Evolutionary conservation across 345 rosid genomes (phyloP).

Genomic region (Clausena lansium): DNA sequence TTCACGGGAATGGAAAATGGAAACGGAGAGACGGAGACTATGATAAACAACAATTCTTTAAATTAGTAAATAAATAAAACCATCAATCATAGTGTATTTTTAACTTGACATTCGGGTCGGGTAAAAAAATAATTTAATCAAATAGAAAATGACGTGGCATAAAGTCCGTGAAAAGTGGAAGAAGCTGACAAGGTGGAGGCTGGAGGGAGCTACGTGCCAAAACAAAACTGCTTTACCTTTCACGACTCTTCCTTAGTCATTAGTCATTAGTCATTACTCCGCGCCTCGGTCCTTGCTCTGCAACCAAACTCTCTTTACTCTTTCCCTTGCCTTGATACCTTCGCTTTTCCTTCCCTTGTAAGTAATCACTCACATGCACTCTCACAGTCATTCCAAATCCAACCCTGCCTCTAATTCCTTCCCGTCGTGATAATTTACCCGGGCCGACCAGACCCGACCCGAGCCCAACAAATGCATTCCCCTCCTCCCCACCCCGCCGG

Average conservation of each 20-base stretch:
- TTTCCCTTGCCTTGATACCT: neutral
- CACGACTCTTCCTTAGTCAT: neutral
- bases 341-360: constrained; percentile 20
- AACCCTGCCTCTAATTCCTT: neutral
- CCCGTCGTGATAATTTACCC: neutral
- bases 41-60: too few species aligned
- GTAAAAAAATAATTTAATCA: neutral
- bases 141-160: constrained; percentile 22
- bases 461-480: constrained; percentile 38
- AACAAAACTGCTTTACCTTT: neutral
- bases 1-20: too few species aligned
- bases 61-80: too few species aligned
- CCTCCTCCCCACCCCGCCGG: constrained; percentile 24
- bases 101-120: too few species aligned
- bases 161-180: neutral
- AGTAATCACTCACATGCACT: neutral
- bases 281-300: neutral
- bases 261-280: too few species aligned
- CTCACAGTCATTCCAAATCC: too few species aligned
- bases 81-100: too few species aligned
- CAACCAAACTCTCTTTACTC: neutral
- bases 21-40: too few species aligned
- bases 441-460: neutral
- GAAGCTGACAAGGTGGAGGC: neutral
- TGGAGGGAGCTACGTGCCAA: neutral